Evolutionary conservation across 2,329 filamentous ascomycete genomes (phyloP), one percentile per base, ranked within the genome.

Genomic region (Colletotrichum truncatum): DNA sequence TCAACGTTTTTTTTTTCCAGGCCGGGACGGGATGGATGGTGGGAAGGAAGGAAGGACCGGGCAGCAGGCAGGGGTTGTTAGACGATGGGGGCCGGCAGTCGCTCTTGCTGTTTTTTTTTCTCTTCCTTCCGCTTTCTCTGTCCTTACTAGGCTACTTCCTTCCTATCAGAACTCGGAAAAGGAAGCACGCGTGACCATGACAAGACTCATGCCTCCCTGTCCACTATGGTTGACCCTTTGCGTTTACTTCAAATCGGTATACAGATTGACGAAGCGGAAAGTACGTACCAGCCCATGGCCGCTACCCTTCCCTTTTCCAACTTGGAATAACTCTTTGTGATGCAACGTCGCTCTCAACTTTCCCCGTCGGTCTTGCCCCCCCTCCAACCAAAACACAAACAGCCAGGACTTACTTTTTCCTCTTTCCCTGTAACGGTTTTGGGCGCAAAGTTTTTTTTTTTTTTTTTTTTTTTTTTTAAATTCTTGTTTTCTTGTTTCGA

Each of bases 331-430:
- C 56, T 62, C 32, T 23, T 56, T 41, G 51, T 43, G 59, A 62
- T 62, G 59, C 41, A 66, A 63, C 57, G 53, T 53, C 11, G 26
- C 51, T 28, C 16, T 48, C 38, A 53, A n/a, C 21, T 34, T 21
- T 7, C 45, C 26, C 56, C 45, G 32, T 51, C 46, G 25, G 30
- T n/a, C n/a, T n/a, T n/a, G n/a, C 30, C 26, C 34, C 60, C 25
- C 53, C 53, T 34, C 60, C 28, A 25, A 43, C 48, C 62, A 52
- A 43, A 62, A 65, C 49, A 66, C 57, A 26, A 58, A 62, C 63
- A 21, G 63, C 63, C 63, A 63, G 63, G 63, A 56, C 56, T 48
- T 57, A 28, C 43, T 51, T 52, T 12, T 39, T 18, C 34, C 14
- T 45, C 8, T 45, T n/a, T 21, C 46, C 5, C 16, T 39, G 36